Conservation (phyloP, 306 rosid species). For the Dicorynia guianensis region DNA sequence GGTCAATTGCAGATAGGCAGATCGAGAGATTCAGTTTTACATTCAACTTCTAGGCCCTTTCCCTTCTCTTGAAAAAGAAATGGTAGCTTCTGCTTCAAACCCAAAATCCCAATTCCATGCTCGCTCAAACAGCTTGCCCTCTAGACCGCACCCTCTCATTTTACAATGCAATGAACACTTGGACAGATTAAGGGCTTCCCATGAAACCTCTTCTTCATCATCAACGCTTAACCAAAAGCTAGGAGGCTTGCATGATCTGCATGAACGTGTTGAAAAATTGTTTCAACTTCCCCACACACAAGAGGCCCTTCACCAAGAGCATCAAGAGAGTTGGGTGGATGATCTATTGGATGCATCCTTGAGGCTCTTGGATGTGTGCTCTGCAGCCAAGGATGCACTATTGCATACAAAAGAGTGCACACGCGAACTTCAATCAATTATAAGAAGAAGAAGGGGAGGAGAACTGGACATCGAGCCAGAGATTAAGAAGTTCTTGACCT, state of each 20-base stretch:
- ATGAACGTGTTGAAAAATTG: not conserved
- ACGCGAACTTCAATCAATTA: not conserved
- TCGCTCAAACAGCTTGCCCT: not conserved
- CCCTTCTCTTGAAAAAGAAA: not conserved
- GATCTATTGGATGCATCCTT: constrained; percentile 10
- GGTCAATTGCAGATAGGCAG: not conserved
- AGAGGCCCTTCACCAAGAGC: not conserved
- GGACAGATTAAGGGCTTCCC: too few relatives aligned
- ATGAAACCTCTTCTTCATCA: too few relatives aligned
- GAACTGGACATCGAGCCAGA: not conserved
- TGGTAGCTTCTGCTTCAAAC: not conserved
- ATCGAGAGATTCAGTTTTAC: not conserved
- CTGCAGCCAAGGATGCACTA: not conserved
- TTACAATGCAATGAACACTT: too few relatives aligned
- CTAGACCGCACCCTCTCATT: too few relatives aligned
- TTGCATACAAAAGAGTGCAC: not conserved
- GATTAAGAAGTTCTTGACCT: not conserved
- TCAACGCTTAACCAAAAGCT: not conserved
- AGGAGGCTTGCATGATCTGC: constrained; percentile 1
- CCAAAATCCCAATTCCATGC: not conserved
- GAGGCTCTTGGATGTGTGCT: constrained; percentile 1
- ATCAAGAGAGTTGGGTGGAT: not conserved
- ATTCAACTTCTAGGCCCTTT: not conserved
- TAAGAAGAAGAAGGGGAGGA: not conserved
- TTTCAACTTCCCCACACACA: not conserved